phyloP scores from a whole-genome alignment of 106 monocot species.

The Alisma plantagoaquatica region DNA sequence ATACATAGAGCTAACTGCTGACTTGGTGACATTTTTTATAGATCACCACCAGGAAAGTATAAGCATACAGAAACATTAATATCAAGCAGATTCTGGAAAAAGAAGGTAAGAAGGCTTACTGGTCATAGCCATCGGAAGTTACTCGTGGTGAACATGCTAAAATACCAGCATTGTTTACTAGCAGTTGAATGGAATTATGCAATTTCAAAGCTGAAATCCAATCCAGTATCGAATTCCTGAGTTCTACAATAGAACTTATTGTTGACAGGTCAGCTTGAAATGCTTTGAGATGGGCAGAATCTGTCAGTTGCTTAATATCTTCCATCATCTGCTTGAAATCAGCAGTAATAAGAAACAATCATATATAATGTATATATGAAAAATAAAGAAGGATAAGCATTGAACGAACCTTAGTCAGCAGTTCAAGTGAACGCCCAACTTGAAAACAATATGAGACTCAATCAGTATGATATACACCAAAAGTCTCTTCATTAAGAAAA shows the following conservation, averaged over 20 bases:
- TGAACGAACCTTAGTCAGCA: slow-evolving; percentile 34
- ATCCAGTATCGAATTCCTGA: slow-evolving; percentile 53
- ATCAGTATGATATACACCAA: no score
- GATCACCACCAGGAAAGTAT: no score
- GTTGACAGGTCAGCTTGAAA: slow-evolving; percentile 75
- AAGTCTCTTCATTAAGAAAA: no score
- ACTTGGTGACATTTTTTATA: no score
- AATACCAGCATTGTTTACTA: slow-evolving; percentile 93
- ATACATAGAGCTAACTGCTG: no score
- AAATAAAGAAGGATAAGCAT: no score
- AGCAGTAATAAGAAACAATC: no score
- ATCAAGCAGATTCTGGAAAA: no score
- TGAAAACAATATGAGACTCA: no score
- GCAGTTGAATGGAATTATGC: slow-evolving; percentile 70
- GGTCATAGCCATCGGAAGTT: slow-evolving; percentile 74
- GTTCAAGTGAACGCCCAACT: slow-evolving; percentile 46
- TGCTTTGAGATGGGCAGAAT: slow-evolving; percentile 29
- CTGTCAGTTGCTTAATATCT: slow-evolving; percentile 44
- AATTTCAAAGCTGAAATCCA: slow-evolving; percentile 49
- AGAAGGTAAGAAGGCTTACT: slow-evolving; percentile 40
- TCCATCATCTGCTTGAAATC: slow-evolving; percentile 50
- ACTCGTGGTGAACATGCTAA: slow-evolving; percentile 50
- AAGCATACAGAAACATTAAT: no score
- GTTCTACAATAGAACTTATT: slow-evolving; percentile 54
- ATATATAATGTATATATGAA: no score